A percentile compares a stretch with the other conserved stretches of the same genome.
phyloP scores from a whole-genome alignment of 2,329 filamentous ascomycete genomes.

The Stagonosporopsis vannaccii region DNA sequence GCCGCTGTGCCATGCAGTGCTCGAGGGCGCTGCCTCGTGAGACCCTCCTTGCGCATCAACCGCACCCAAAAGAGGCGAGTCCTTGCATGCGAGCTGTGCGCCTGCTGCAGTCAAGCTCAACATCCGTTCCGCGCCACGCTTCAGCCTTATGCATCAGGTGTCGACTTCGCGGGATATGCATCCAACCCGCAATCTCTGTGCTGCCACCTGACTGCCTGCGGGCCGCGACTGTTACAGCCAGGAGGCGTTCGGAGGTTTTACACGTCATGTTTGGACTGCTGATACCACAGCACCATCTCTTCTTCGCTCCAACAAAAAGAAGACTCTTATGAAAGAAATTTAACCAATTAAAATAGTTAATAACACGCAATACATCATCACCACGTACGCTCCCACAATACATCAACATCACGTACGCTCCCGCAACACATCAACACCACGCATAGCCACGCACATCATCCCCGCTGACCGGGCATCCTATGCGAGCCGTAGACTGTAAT shows the following conservation, averaged over 20 bases:
- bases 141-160: constrained; percentile 46
- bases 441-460: constrained; percentile 27
- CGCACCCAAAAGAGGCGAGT: constrained; percentile 22
- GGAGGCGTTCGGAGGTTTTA: constrained; percentile 12
- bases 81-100: constrained; percentile 27
- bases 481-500: background rate
- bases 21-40: constrained; percentile 30
- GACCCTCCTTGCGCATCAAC: constrained; percentile 25
- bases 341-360: no score
- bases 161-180: constrained; percentile 11
- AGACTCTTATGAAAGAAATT: no score
- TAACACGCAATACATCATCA: no score
- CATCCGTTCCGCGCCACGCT: constrained; percentile 13
- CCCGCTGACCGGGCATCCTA: constrained; percentile 18
- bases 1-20: constrained; percentile 19
- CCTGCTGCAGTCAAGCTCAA: constrained; percentile 14
- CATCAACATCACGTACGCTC: no score
- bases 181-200: constrained; percentile 4
- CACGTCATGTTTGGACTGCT: constrained; percentile 13
- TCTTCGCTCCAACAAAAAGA: no score
- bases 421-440: constrained; percentile 19
- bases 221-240: constrained; percentile 14
- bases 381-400: no score
- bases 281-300: constrained; percentile 11
- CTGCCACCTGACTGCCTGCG: constrained; percentile 10